Evolutionary conservation across 2,329 filamentous ascomycete species (phyloP).

Genomic region (Neofusicoccum sp.): DNA sequence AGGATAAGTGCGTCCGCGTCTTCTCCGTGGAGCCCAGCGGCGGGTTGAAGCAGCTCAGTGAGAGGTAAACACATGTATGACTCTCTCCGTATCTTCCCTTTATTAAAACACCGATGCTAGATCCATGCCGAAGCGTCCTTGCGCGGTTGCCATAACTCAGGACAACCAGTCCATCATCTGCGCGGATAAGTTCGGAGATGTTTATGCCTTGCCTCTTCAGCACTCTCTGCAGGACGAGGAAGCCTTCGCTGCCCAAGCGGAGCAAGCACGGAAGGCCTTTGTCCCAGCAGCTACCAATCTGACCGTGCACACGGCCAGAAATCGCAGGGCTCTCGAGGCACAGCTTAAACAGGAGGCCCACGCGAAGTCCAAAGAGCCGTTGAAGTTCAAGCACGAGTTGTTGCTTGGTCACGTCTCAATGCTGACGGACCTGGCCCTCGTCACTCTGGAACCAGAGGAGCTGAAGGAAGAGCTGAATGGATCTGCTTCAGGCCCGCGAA

Average conservation of each 20-base stretch:
- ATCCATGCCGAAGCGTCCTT: constrained; percentile 85
- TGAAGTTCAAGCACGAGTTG: constrained; percentile 69
- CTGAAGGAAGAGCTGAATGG: constrained; percentile 18
- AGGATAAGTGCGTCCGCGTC: constrained; percentile 88
- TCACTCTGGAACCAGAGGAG: constrained; percentile 47
- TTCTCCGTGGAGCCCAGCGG: constrained; percentile 66
- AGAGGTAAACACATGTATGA: constrained; percentile 55
- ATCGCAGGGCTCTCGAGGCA: constrained; percentile 56
- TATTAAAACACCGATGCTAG: constrained; percentile 45
- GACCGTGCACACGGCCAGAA: constrained; percentile 63
- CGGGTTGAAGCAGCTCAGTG: constrained; percentile 64
- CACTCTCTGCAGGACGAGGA: constrained; percentile 32
- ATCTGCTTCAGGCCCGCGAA: constrained; percentile 36
- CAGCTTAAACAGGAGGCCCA: constrained; percentile 49
- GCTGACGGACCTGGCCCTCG: constrained; percentile 71
- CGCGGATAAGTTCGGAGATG: constrained; percentile 96
- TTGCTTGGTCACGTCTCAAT: constrained; percentile 93
- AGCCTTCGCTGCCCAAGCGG: constrained; percentile 21
- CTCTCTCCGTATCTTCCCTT: background rate
- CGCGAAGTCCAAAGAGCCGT: constrained; percentile 48
- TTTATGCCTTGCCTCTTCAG: constrained; percentile 80
- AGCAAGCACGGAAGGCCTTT: constrained; percentile 36
- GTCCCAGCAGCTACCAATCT: constrained; percentile 55
- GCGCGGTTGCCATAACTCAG: constrained; percentile 67
- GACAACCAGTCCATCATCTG: constrained; percentile 72